A percentile compares a stretch with the other conserved stretches of the same genome.
Conservation (phyloP, 1,284 basidiomycete genomes). For the Moesziomyces sp. region DNA sequence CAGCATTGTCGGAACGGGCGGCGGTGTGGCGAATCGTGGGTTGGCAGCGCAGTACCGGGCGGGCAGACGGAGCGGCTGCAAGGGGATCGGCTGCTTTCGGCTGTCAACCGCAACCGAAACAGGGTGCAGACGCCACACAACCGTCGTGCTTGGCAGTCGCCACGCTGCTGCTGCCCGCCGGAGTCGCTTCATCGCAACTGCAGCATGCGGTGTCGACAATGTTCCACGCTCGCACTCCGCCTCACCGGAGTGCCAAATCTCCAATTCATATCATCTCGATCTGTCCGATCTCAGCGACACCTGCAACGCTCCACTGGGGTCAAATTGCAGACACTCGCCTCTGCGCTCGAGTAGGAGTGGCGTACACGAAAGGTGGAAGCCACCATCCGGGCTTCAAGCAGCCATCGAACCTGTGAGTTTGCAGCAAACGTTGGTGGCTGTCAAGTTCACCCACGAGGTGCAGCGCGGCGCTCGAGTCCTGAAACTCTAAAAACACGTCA, state of each 20-base stretch:
- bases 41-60: neutral
- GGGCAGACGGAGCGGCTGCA: neutral
- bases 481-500: neutral
- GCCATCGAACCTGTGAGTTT: neutral
- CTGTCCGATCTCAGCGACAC: neutral
- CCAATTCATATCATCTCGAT: neutral
- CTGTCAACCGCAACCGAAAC: neutral
- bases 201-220: neutral
- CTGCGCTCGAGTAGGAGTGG: neutral
- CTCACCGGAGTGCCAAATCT: neutral
- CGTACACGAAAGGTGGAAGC: neutral
- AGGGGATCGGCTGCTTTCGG: neutral
- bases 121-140: neutral
- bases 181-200: neutral
- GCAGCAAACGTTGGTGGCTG: neutral
- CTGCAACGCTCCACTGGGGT: too few species aligned
- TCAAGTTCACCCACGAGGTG: neutral
- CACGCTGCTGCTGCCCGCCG: too few species aligned
- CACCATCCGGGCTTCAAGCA: neutral
- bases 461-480: neutral
- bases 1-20: neutral
- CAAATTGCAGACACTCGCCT: neutral
- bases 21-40: too few species aligned
- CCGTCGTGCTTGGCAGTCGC: neutral
- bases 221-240: neutral